Base-by-base conservation (phyloP, 768 basidiomycete genomes). In the Boletus tylopilopsis region DNA sequence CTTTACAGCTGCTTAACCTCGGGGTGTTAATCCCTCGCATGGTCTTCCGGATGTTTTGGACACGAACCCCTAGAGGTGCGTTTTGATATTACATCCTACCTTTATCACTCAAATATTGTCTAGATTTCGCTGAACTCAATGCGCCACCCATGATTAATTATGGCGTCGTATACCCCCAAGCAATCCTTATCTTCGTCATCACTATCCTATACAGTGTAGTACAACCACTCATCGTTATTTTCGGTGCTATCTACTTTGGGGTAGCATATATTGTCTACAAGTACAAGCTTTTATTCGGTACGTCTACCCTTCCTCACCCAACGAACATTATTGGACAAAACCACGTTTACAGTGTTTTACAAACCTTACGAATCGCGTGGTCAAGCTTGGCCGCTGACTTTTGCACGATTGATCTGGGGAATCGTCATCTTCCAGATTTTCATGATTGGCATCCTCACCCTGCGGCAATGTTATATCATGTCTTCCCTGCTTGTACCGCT, bases 131-230 rank as follows among this genome's bases (percentile, higher is more conserved):
- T 16, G 96, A 96, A 66, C 77, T 98, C 15, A 96, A 99, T 62
- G 93, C 94, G 0, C 96, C 96, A 6, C 94, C 96, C 0, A 91
- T 94, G 87, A 88, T 98, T 70, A 98, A 97, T 68, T 95, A 98
- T 58, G 96, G 96, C 43, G 80, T 88, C 42, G 93, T 99, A 11
- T 99, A 97, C 66, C 96, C 96, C 0, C 95, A 97, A 64, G 90
- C 94, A 6, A 92, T 98, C 51, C 76, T 99, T 37, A 86, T 98
- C 66, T 98, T 97, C 68, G 89, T 93, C 54, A 88, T 99, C 69
- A 94, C 90, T 32, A 73, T 99, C 60, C 76, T 94, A 30, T 98
- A 98, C 74, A 94, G 93, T 67, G 88, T 99, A 56, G 88, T 95
- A 12, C 91, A 96, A 53, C 96, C 96, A 0, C 77, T 96, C 55